phyloP scores from a whole-genome alignment of 768 basidiomycete species.

The Leccinum rimulosum region DNA sequence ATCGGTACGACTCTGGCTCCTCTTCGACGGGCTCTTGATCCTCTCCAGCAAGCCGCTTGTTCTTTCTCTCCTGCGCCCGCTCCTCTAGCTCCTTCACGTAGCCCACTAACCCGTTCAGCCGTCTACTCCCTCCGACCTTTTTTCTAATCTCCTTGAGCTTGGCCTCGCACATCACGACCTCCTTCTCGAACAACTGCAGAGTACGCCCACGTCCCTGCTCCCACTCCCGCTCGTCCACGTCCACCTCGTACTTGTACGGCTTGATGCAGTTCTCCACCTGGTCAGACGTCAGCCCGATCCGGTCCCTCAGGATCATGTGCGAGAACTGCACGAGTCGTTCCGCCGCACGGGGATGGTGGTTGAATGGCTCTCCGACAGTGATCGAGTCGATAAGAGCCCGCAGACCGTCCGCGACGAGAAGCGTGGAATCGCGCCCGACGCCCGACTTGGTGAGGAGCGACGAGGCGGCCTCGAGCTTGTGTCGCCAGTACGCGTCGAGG shows the following conservation, averaged over 20 bases:
- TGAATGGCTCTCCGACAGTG: slow-evolving; percentile 86
- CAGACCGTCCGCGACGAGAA: slow-evolving; percentile 92
- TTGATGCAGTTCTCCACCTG: slow-evolving; percentile 99
- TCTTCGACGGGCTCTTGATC: slow-evolving; percentile 35
- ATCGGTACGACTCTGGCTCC: slow-evolving; percentile 77
- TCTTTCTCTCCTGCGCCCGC: slow-evolving; percentile 62
- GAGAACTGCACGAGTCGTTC: slow-evolving; percentile 91
- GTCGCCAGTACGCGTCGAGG: slow-evolving; percentile 89
- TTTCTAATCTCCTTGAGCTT: slow-evolving; percentile 85
- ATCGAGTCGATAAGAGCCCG: slow-evolving; percentile 89
- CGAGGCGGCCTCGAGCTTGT: slow-evolving; percentile 93
- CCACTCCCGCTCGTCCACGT: slow-evolving; percentile 93
- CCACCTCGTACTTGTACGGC: slow-evolving; percentile 97
- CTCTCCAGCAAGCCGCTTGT: slow-evolving; percentile 42
- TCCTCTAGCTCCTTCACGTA: slow-evolving; percentile 86
- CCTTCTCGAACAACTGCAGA: slow-evolving; percentile 79
- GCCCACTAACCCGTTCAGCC: slow-evolving; percentile 69
- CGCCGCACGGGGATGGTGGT: slow-evolving; percentile 81
- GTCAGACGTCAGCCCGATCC: slow-evolving; percentile 92
- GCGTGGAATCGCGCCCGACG: slow-evolving; percentile 89
- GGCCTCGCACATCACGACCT: slow-evolving; percentile 78
- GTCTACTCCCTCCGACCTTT: slow-evolving; percentile 84
- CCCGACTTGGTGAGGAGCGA: slow-evolving; percentile 94
- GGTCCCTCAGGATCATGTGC: slow-evolving; percentile 88
- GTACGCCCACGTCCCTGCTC: slow-evolving; percentile 74